These are phyloP conservation scores for Boletus tomentosulus DNA, from an alignment of 768 basidiomycete species.

Conservation along the genomic window DNA sequence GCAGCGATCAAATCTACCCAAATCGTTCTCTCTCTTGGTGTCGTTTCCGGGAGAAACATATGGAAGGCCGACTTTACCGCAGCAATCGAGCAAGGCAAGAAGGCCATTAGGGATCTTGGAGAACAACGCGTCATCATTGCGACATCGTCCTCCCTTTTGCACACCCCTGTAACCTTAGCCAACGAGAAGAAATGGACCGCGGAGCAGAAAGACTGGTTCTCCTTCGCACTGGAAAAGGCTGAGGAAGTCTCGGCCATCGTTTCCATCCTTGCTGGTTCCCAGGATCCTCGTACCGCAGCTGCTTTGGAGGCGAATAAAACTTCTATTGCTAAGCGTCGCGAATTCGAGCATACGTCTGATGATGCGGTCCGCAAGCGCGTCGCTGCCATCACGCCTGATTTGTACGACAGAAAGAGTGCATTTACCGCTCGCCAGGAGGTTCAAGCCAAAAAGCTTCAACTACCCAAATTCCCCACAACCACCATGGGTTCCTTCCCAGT, in stretches of 20 bases:
- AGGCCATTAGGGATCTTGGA: conserved; percentile 80
- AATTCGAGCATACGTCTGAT: conserved; percentile 91
- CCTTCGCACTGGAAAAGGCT: conserved; percentile 96
- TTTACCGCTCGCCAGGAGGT: conserved; percentile 85
- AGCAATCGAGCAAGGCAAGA: conserved; percentile 78
- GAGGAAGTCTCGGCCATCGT: conserved; percentile 86
- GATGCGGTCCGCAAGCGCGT: conserved; percentile 94
- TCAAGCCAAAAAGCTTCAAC: conserved; percentile 82
- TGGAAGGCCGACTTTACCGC: conserved; percentile 95
- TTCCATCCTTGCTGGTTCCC: conserved; percentile 78
- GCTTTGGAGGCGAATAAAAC: conserved; percentile 85
- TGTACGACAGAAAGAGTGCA: conserved; percentile 83
- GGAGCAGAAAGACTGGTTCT: conserved; percentile 96
- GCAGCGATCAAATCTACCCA: conserved; percentile 79
- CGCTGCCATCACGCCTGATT: conserved; percentile 80
- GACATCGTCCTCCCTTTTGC: conserved; percentile 96
- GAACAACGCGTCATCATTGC: conserved; percentile 86
- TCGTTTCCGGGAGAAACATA: conserved; percentile 98
- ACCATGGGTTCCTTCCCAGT: conserved; percentile 98
- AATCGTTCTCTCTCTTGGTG: conserved; percentile 84
- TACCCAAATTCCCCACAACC: conserved; percentile 98
- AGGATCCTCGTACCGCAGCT: conserved; percentile 62
- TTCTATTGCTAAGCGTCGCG: conserved; percentile 91
- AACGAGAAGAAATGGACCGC: conserved; percentile 86
- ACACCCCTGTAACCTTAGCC: conserved; percentile 94